phyloP scores from a whole-genome alignment of 129 eudicot genomes.

The Smallanthus sonchifolius region DNA sequence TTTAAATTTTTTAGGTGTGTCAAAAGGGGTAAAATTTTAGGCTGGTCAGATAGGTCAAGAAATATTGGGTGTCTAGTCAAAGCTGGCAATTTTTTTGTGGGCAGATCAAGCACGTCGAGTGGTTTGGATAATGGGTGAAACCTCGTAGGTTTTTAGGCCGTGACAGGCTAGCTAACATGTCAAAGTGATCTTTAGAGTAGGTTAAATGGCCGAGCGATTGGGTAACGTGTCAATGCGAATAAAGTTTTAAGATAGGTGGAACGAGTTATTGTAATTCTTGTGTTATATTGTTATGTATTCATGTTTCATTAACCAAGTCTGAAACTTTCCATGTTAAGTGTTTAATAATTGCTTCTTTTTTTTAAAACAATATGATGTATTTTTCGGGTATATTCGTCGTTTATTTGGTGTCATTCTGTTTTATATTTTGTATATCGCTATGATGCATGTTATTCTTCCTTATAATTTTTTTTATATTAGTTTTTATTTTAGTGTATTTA shows the following conservation, averaged over 20 bases:
- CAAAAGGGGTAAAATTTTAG: neutral
- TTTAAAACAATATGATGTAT: neutral
- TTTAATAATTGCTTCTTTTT: neutral
- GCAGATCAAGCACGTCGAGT: too few species aligned
- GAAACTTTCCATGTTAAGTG: neutral
- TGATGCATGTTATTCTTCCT: neutral
- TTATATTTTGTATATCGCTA: conserved; percentile 10
- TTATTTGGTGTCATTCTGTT: neutral
- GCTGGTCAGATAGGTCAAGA: neutral
- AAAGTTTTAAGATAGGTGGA: neutral
- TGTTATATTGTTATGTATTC: neutral
- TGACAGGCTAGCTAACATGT: neutral
- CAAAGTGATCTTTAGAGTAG: neutral
- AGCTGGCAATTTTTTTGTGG: neutral
- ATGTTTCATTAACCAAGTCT: neutral
- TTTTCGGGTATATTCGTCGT: neutral
- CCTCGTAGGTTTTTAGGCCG: neutral
- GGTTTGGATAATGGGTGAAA: neutral
- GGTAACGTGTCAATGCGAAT: conserved; percentile 4
- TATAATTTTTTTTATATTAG: too few species aligned
- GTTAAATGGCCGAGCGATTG: neutral
- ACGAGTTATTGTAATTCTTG: neutral
- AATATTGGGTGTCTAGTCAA: too few species aligned
- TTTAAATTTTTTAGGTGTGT: too few species aligned
- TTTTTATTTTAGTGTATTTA: too few species aligned